Evolutionary conservation across 2,329 filamentous ascomycete species (phyloP), one percentile per base, ranked within the genome.

Genomic region (Botrytis paeoniae): DNA sequence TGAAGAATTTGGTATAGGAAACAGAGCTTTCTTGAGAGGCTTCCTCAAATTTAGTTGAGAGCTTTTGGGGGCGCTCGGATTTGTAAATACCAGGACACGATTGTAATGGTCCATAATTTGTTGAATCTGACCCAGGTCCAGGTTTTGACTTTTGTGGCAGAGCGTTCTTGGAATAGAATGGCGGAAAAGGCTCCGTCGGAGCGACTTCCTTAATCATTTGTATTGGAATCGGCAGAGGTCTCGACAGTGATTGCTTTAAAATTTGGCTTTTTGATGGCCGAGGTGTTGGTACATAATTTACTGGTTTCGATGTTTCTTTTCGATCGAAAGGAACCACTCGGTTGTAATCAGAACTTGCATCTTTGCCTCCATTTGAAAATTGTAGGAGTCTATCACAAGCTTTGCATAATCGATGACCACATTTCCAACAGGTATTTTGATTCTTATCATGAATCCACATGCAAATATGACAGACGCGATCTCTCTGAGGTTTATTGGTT

Each of bases 391-490:
- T 41, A 64, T 77, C 76, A 75, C 87, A 89, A 71, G 84, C 84
- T 45, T 80, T 75, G 75, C 87, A 89, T 25, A 86, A 83, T 16
- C 81, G 82, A 77, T 89, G 87, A 1, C 85, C 85, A 75, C 87
- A 89, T 60, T 82, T 82, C 43, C 81, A 78, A 75, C 86, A 89
- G 63, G 82, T 81, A 14, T 80, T 80, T 43, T 81, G 80, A 20
- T 81, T 80, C 62, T 77, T 80, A 54, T 85, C 82, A 59, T 80
- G 76, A 35, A 73, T 81, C 62, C 83, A 82, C 20, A 83, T 84
- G 75, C 87, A 89, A 16, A 85, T 79, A 76, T 88, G 87, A 74
- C 87, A 89, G 39, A 84, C 79, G 70, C 82, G 83, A 59, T 74
- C 69, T 22, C 60, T 48, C 16, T 51, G 73, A 71, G 77, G 4